A percentile compares a stretch with the other conserved stretches of the same genome.
These are phyloP conservation scores for Talaromyces sp. DNA, from an alignment of 2,329 filamentous ascomycete species.

Conservation along the genomic window DNA sequence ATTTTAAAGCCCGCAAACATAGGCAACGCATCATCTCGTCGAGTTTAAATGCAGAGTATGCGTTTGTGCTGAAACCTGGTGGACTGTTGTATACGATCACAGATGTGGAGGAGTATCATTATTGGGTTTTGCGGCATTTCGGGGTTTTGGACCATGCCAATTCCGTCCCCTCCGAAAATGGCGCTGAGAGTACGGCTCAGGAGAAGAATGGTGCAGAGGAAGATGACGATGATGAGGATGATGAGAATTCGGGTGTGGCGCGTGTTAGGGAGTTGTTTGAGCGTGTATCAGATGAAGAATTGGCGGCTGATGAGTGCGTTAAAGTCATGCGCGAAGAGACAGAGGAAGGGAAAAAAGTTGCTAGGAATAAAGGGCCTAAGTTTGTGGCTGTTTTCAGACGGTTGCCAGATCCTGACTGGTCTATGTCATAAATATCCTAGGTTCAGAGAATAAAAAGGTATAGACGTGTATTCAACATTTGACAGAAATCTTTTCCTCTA, in stretches of 20 bases:
- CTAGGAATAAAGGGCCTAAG: slow-evolving; percentile 83
- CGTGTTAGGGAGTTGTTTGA: slow-evolving; percentile 65
- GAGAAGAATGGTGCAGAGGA: slow-evolving; percentile 62
- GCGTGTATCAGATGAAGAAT: slow-evolving; percentile 59
- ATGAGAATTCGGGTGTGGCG: slow-evolving; percentile 64
- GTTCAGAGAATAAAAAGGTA: neutral
- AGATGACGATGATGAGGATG: slow-evolving; percentile 67
- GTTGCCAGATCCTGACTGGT: slow-evolving; percentile 74
- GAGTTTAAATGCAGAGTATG: slow-evolving; percentile 88
- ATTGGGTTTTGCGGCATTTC: slow-evolving; percentile 90
- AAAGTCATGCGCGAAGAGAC: slow-evolving; percentile 70
- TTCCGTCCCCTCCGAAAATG: neutral
- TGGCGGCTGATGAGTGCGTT: slow-evolving; percentile 57
- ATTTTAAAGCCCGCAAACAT: slow-evolving; percentile 97
- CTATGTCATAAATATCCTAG: neutral
- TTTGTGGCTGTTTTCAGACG: slow-evolving; percentile 86
- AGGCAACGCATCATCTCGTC: slow-evolving; percentile 91
- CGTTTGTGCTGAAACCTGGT: slow-evolving; percentile 76
- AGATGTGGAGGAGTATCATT: slow-evolving; percentile 88
- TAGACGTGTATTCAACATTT: neutral
- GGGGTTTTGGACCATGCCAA: slow-evolving; percentile 25
- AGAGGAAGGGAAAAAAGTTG: slow-evolving; percentile 96
- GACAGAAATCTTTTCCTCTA: neutral
- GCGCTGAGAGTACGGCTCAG: slow-evolving; percentile 16
- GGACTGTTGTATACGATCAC: slow-evolving; percentile 95